Evolutionary conservation across 2,329 filamentous ascomycete species (phyloP).

Genomic region (Botrytis medusae): DNA sequence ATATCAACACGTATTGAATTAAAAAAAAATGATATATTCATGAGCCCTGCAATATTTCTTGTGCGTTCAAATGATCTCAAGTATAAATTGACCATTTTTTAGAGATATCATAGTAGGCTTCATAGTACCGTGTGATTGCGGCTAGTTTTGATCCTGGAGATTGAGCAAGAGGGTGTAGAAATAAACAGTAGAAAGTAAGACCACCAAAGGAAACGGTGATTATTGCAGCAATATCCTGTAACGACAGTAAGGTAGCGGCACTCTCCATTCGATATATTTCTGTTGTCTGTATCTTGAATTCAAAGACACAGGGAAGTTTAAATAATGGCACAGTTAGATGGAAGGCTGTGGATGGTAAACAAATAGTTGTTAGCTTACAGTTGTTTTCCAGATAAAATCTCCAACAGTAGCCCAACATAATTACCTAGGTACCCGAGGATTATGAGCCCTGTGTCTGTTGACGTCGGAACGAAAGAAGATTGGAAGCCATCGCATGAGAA

Average conservation of each 20-base stretch:
- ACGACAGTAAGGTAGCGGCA: neutral
- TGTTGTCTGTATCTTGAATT: neutral
- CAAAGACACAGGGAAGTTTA: neutral
- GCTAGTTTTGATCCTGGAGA: conserved; percentile 16
- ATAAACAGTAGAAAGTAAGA: conserved; percentile 10
- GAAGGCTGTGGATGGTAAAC: neutral
- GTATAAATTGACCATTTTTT: conserved; percentile 23
- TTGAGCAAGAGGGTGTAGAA: neutral
- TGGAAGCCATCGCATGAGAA: neutral
- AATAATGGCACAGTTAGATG: neutral
- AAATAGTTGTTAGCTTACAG: neutral
- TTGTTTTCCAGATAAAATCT: neutral
- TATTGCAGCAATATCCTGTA: neutral
- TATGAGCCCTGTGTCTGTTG: too few relatives aligned
- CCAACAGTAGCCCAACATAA: neutral
- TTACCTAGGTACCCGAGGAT: too few relatives aligned
- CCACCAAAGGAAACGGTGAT: neutral
- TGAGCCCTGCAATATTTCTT: conserved; percentile 25
- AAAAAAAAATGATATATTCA: neutral
- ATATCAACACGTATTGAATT: too few relatives aligned
- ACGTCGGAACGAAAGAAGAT: neutral
- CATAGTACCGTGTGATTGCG: conserved; percentile 10
- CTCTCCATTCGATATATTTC: neutral
- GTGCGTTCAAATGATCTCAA: conserved; percentile 26
- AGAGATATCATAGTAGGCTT: conserved; percentile 25